A percentile compares a stretch with the other conserved stretches of the same genome.
Conservation (phyloP, 495 filamentous ascomycete genomes). For the Durotheca rogersii region DNA sequence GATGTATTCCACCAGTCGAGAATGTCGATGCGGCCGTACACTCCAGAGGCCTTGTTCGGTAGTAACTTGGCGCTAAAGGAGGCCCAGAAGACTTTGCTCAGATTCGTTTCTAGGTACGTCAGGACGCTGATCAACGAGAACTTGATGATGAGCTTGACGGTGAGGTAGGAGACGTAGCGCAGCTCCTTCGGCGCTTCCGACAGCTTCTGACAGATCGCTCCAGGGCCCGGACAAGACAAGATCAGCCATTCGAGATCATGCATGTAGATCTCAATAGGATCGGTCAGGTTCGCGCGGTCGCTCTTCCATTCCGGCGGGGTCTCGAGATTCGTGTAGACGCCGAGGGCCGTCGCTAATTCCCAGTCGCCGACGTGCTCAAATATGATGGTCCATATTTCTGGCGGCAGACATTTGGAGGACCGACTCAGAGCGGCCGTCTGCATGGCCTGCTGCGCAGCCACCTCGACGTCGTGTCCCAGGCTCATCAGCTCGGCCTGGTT, state of each 20-base stretch:
- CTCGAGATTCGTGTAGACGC: conserved; percentile 72
- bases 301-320: conserved; percentile 70
- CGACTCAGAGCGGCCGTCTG: conserved; percentile 32
- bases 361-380: conserved; percentile 83
- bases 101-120: conserved; percentile 73
- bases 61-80: conserved; percentile 79
- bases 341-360: conserved; percentile 80
- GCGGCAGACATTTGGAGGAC: conserved; percentile 55
- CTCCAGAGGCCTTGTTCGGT: conserved; percentile 79
- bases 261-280: conserved; percentile 55
- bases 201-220: conserved; percentile 64
- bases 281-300: conserved; percentile 41
- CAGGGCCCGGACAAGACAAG: conserved; percentile 63
- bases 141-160: conserved; percentile 86
- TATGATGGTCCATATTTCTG: conserved; percentile 86
- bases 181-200: conserved; percentile 66
- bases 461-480: conserved; percentile 59
- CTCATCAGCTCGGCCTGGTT: conserved; percentile 64
- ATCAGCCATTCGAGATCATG: conserved; percentile 77
- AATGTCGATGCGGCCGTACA: conserved; percentile 81
- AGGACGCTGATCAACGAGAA: conserved; percentile 80
- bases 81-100: conserved; percentile 76
- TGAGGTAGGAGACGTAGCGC: conserved; percentile 72
- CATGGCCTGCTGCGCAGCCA: conserved; percentile 44
- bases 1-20: conserved; percentile 81